phyloP scores from a whole-genome alignment of 116 monocot species.

The Posidonia oceanica region DNA sequence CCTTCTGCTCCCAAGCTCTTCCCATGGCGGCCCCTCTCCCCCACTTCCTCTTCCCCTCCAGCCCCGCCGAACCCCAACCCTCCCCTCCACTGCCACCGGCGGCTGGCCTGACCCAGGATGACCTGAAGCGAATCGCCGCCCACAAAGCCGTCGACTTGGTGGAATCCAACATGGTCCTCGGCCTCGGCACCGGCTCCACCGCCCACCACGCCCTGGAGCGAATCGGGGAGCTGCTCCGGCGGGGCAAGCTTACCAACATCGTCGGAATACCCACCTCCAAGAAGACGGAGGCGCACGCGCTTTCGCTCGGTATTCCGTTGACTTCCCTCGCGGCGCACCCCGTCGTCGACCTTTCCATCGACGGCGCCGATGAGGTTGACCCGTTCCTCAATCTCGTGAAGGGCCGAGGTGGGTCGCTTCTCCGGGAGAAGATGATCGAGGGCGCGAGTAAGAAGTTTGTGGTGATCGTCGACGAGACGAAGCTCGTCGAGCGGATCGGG shows the following conservation, averaged over 20 bases:
- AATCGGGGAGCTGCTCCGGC: constrained; percentile 33
- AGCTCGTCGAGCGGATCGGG: constrained; percentile 50
- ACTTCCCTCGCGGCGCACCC: constrained; percentile 35
- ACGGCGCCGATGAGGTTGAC: constrained; percentile 81
- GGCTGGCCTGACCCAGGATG: constrained; percentile 23
- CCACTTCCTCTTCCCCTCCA: constrained; percentile 9
- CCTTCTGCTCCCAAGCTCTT: constrained; percentile 3
- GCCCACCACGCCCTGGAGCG: constrained; percentile 35
- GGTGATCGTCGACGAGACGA: constrained; percentile 75
- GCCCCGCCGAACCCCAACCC: constrained; percentile 2
- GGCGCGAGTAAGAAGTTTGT: constrained; percentile 49
- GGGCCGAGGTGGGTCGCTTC: constrained; percentile 75
- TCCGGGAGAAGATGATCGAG: constrained; percentile 90
- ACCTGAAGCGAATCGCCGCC: constrained; percentile 40
- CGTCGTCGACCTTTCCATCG: constrained; percentile 57
- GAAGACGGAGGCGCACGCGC: constrained; percentile 32
- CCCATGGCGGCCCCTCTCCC: constrained; percentile 12
- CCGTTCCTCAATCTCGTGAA: constrained; percentile 56
- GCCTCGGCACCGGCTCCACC: constrained; percentile 54
- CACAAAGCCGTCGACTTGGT: constrained; percentile 39
- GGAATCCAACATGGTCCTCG: constrained; percentile 36
- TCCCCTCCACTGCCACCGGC: background rate
- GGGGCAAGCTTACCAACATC: constrained; percentile 29
- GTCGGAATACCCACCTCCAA: constrained; percentile 47
- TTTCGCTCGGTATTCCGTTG: constrained; percentile 35